These are phyloP conservation scores for Acer saccharum DNA, from an alignment of 345 rosid genomes.

Conservation along the genomic window DNA sequence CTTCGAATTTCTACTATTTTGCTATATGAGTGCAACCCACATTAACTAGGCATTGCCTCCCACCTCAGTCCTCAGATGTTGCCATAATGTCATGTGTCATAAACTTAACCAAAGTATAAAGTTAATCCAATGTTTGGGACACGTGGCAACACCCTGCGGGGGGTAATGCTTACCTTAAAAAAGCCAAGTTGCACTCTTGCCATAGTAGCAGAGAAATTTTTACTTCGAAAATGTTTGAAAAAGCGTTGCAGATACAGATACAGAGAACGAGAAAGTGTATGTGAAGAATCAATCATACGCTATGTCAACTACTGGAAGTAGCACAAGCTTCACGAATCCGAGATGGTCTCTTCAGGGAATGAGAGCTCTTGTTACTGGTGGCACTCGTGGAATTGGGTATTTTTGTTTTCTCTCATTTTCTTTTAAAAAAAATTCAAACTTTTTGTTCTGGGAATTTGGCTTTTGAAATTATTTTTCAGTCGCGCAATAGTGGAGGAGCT, in stretches of 20 bases:
- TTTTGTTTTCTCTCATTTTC: background rate
- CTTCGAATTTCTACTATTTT: too few relatives aligned
- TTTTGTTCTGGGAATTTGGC: background rate
- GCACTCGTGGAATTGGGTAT: slow-evolving; percentile 92
- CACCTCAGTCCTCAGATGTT: too few relatives aligned
- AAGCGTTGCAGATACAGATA: background rate
- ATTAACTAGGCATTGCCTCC: too few relatives aligned
- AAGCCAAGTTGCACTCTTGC: too few relatives aligned
- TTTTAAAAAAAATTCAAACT: background rate
- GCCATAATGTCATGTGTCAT: too few relatives aligned
- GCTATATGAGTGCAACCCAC: too few relatives aligned
- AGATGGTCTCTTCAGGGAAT: slow-evolving; percentile 73
- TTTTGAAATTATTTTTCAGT: slow-evolving; percentile 28
- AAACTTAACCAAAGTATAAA: too few relatives aligned
- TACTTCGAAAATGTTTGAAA: background rate
- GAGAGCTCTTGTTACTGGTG: slow-evolving; percentile 85
- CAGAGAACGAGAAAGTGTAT: background rate
- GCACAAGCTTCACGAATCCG: slow-evolving; percentile 19
- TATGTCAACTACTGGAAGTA: slow-evolving; percentile 34
- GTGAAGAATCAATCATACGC: background rate
- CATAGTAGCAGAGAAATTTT: too few relatives aligned
- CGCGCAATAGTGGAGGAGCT: slow-evolving; percentile 74
- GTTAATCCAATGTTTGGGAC: too few relatives aligned
- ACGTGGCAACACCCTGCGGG: too few relatives aligned
- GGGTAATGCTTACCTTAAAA: too few relatives aligned